Percentiles rank a stretch among this genome's conserved stretches.
Evolutionary conservation across 495 filamentous ascomycete genomes (phyloP).

Genomic region (Aspergillus hancockii): DNA sequence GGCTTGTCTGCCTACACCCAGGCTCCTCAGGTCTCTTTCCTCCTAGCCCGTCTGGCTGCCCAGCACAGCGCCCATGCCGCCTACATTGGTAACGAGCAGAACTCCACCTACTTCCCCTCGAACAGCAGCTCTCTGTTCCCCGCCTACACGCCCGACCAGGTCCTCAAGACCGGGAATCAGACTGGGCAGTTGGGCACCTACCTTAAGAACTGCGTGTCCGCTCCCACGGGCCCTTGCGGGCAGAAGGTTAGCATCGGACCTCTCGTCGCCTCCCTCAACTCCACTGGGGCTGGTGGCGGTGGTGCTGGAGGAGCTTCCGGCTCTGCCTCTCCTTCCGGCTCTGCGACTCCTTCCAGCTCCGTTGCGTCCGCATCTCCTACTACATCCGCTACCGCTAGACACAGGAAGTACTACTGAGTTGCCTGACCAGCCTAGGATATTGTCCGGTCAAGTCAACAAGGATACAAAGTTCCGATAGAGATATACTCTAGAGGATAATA

Average conservation of each 20-base stretch:
- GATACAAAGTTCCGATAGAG: no score
- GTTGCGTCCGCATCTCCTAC: neutral
- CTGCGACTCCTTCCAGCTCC: conserved; percentile 4
- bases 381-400: neutral
- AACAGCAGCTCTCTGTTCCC: conserved; percentile 27
- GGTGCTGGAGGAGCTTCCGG: conserved; percentile 1
- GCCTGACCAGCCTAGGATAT: neutral
- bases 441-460: no score
- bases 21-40: conserved; percentile 36
- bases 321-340: conserved; percentile 14
- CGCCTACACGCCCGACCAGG: conserved; percentile 29
- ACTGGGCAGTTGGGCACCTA: conserved; percentile 32
- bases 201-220: conserved; percentile 28
- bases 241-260: conserved; percentile 26
- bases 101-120: conserved; percentile 24
- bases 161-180: conserved; percentile 24
- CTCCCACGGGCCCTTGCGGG: conserved; percentile 27
- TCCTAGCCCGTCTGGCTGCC: conserved; percentile 34
- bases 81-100: conserved; percentile 28
- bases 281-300: conserved; percentile 6
- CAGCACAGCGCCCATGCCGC: conserved; percentile 29
- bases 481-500: no score
- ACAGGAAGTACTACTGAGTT: neutral
- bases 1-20: conserved; percentile 35
- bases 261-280: conserved; percentile 23